phyloP scores from a whole-genome alignment of 2,329 filamentous ascomycete species.

The Pseudofabraea citricarpa region DNA sequence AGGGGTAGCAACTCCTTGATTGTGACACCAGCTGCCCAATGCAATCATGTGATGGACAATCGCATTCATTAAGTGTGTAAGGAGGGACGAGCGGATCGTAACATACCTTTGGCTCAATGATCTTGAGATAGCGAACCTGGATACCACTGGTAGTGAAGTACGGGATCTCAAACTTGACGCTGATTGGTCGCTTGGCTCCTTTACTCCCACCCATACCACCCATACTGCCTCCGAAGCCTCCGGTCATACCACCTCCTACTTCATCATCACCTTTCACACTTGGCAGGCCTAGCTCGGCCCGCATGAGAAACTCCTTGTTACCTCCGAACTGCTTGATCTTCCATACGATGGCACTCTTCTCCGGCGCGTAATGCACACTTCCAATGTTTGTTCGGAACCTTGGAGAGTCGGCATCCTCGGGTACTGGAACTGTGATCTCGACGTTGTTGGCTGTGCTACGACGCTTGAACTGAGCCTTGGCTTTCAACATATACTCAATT shows the following conservation, averaged over 20 bases:
- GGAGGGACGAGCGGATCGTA: neutral
- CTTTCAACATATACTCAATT: slow-evolving; percentile 99
- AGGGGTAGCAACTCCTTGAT: too few species aligned
- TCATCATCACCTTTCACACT: slow-evolving; percentile 95
- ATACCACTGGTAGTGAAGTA: slow-evolving; percentile 99
- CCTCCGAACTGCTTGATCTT: slow-evolving; percentile 99
- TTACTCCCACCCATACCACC: slow-evolving; percentile 82
- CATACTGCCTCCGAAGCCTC: slow-evolving; percentile 95
- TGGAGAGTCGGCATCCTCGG: slow-evolving; percentile 93
- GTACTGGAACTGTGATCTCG: slow-evolving; percentile 94
- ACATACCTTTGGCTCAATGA: slow-evolving; percentile 95
- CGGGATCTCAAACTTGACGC: slow-evolving; percentile 99
- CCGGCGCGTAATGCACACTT: slow-evolving; percentile 93
- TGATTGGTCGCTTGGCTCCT: slow-evolving; percentile 87
- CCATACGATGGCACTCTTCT: slow-evolving; percentile 97
- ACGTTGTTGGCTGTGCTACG: slow-evolving; percentile 98
- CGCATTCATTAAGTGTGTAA: neutral
- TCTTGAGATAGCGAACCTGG: slow-evolving; percentile 97
- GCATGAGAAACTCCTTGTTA: slow-evolving; percentile 98
- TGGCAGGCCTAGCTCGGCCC: slow-evolving; percentile 88
- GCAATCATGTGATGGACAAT: neutral
- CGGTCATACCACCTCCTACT: slow-evolving; percentile 94
- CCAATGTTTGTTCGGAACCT: slow-evolving; percentile 97
- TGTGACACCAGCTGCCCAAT: neutral
- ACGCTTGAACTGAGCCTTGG: slow-evolving; percentile 95